A percentile compares a stretch with the other conserved stretches of the same genome.
phyloP scores from a whole-genome alignment of 768 basidiomycete species.

The Chalciporus chontae region DNA sequence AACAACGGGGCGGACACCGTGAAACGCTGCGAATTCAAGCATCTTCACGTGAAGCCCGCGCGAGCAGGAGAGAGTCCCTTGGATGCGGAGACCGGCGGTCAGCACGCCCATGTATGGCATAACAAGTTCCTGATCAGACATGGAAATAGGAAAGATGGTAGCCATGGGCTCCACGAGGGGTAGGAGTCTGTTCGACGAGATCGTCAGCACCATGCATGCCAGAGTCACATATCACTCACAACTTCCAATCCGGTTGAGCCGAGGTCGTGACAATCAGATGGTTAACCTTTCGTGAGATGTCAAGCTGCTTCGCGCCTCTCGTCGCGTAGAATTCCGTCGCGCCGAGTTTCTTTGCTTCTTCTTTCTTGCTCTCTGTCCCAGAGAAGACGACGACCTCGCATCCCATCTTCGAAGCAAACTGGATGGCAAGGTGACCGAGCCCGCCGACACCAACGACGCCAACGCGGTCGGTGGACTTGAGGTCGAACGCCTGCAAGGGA shows the following conservation, averaged over 20 bases:
- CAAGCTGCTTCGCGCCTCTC: conserved; percentile 22
- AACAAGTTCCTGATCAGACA: conserved; percentile 18
- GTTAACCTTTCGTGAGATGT: conserved; percentile 26
- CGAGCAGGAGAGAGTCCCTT: conserved; percentile 24
- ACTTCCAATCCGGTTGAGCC: conserved; percentile 26
- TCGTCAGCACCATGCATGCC: not conserved
- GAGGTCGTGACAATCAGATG: conserved; percentile 33
- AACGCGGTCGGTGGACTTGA: conserved; percentile 32
- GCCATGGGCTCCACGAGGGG: conserved; percentile 25
- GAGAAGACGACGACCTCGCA: conserved; percentile 37
- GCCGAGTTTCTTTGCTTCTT: conserved; percentile 32
- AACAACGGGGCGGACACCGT: conserved; percentile 27
- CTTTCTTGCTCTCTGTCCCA: conserved; percentile 30
- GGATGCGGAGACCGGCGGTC: conserved; percentile 20
- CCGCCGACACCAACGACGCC: conserved; percentile 35
- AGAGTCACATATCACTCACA: conserved; percentile 17
- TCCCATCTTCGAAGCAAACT: conserved; percentile 39
- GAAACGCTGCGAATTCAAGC: conserved; percentile 32
- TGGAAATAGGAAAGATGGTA: conserved; percentile 25
- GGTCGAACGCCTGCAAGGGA: conserved; percentile 21
- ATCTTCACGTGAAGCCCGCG: conserved; percentile 29
- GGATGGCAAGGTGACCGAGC: conserved; percentile 37
- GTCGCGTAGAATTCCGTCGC: conserved; percentile 36
- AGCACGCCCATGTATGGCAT: conserved; percentile 20
- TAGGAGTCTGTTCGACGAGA: conserved; percentile 17